Percentiles rank a stretch among this genome's conserved stretches.
These are phyloP conservation scores for Yamadazyma takamatsuzukensis DNA, from an alignment of 805 yeast species.

Conservation along the genomic window DNA sequence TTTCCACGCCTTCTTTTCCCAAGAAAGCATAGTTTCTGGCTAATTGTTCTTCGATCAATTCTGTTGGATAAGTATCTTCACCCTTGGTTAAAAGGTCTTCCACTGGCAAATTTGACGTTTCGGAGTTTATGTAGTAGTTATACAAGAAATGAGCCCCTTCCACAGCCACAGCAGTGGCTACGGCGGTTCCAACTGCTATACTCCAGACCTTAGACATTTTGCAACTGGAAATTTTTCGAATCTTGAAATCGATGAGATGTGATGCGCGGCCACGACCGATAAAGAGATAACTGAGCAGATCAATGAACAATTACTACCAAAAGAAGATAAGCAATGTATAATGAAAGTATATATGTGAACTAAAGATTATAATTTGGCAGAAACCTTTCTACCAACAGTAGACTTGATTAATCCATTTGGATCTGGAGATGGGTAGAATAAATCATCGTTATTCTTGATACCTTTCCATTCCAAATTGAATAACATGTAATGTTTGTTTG, in stretches of 20 bases:
- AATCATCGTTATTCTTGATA: constrained; percentile 70
- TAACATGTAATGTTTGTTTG: constrained; percentile 89
- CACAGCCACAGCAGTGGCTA: constrained; percentile 32
- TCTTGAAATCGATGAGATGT: constrained; percentile 1
- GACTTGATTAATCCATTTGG: constrained; percentile 91
- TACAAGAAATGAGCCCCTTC: constrained; percentile 34
- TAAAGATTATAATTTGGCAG: constrained; percentile 46
- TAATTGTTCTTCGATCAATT: constrained; percentile 81
- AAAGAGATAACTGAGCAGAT: too few species aligned
- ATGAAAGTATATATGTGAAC: too few species aligned
- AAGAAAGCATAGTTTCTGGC: constrained; percentile 92
- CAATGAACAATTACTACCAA: too few species aligned
- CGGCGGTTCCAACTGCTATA: constrained; percentile 11
- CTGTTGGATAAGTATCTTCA: constrained; percentile 42
- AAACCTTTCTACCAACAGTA: constrained; percentile 66
- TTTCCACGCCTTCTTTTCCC: constrained; percentile 77
- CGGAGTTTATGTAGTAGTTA: not conserved
- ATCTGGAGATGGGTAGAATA: constrained; percentile 86
- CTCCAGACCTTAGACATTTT: constrained; percentile 15
- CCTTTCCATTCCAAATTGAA: constrained; percentile 84
- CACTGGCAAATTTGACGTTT: not conserved
- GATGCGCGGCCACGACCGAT: too few species aligned
- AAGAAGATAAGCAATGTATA: too few species aligned
- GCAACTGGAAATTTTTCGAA: too few species aligned
- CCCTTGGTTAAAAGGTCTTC: constrained; percentile 4